Evolutionary conservation across 2,329 filamentous ascomycete species (phyloP).

Genomic region (Hypomyces rosellus): DNA sequence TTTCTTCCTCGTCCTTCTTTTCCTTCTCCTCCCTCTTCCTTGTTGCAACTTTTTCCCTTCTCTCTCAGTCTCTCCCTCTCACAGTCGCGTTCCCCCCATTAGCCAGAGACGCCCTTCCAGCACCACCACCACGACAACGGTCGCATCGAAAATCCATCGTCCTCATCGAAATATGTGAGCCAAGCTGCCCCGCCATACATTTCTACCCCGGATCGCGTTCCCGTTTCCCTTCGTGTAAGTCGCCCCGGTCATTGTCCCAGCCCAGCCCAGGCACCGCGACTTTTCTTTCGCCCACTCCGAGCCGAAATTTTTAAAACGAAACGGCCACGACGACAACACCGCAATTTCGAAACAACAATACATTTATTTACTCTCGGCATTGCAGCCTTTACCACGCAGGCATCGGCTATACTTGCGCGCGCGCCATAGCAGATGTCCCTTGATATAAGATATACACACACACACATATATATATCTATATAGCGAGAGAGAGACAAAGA

Average conservation of each 20-base stretch:
- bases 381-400: background rate
- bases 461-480: too few species aligned
- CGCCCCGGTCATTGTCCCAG: conserved; percentile 9
- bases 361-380: background rate
- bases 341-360: background rate
- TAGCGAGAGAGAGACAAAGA: too few species aligned
- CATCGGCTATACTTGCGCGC: background rate
- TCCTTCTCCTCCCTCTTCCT: conserved; percentile 20
- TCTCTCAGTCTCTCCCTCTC: background rate
- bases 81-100: background rate
- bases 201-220: conserved; percentile 8
- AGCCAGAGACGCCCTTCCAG: too few species aligned
- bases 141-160: too few species aligned
- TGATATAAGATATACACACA: too few species aligned
- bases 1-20: conserved; percentile 6
- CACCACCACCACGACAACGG: too few species aligned
- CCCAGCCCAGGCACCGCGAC: conserved; percentile 13
- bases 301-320: background rate
- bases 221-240: conserved; percentile 27
- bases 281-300: conserved; percentile 9
- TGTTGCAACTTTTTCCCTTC: conserved; percentile 14
- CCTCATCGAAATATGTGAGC: too few species aligned
- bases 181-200: too few species aligned
- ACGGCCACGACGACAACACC: background rate
- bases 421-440: conserved; percentile 3